A percentile compares a stretch with the other conserved stretches of the same genome.
These are phyloP conservation scores for Trichophyton mentagrophytes DNA, from an alignment of 2,329 filamentous ascomycete genomes.

Conservation along the genomic window DNA sequence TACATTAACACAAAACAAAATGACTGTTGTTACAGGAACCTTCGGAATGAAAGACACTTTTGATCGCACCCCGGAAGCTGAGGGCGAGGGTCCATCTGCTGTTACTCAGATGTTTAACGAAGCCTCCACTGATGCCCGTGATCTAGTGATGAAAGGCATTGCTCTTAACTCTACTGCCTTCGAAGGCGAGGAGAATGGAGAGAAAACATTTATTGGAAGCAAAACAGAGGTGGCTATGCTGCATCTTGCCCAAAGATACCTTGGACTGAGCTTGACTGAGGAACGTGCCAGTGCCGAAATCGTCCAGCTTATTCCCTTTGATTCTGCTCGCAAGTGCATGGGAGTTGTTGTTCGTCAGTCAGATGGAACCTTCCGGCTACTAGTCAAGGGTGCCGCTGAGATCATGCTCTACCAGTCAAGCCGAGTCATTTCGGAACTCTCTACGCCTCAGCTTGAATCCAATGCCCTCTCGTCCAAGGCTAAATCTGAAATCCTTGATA, in stretches of 20 bases:
- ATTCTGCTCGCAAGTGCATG: slow-evolving; percentile 60
- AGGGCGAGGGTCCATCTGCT: slow-evolving; percentile 13
- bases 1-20: slow-evolving; percentile 61
- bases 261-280: slow-evolving; percentile 54
- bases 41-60: slow-evolving; percentile 49
- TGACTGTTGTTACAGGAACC: slow-evolving; percentile 63
- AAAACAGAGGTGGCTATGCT: slow-evolving; percentile 67
- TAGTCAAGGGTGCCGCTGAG: slow-evolving; percentile 39
- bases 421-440: slow-evolving; percentile 22
- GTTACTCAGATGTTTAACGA: slow-evolving; percentile 21
- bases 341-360: slow-evolving; percentile 34
- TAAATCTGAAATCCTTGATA: slow-evolving; percentile 20
- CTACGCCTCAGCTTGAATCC: slow-evolving; percentile 15
- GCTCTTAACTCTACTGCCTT: slow-evolving; percentile 55
- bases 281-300: slow-evolving; percentile 49
- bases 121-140: slow-evolving; percentile 22
- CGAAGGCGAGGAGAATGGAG: slow-evolving; percentile 57
- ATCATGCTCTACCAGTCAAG: slow-evolving; percentile 31
- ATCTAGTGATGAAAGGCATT: slow-evolving; percentile 31
- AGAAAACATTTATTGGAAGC: slow-evolving; percentile 54
- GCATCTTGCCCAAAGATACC: slow-evolving; percentile 53
- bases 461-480: slow-evolving; percentile 19
- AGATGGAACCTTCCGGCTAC: slow-evolving; percentile 30
- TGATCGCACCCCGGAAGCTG: slow-evolving; percentile 26
- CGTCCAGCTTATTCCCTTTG: slow-evolving; percentile 60